Conservation (phyloP, 2,329 filamentous ascomycete species). For the Hypoxylon sp. region DNA sequence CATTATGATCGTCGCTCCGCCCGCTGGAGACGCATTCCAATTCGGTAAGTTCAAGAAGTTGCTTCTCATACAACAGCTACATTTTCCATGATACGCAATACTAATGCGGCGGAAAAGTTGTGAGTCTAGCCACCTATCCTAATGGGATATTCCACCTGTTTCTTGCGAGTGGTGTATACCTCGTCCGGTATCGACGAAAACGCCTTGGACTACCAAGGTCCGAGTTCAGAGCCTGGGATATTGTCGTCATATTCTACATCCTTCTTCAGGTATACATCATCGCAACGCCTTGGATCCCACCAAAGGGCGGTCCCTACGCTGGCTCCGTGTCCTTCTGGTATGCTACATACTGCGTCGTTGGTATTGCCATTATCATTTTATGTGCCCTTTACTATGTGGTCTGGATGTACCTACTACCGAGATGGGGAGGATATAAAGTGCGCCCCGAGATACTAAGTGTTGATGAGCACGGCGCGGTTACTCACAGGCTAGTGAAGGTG, state of each 20-base stretch:
- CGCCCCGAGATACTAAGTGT: slow-evolving; percentile 68
- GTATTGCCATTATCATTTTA: slow-evolving; percentile 69
- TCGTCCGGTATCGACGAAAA: slow-evolving; percentile 69
- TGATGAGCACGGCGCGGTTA: slow-evolving; percentile 62
- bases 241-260: slow-evolving; percentile 71
- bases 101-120: slow-evolving; percentile 59
- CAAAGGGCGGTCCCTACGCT: slow-evolving; percentile 68
- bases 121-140: slow-evolving; percentile 72
- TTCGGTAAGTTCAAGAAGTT: slow-evolving; percentile 60
- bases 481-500: slow-evolving; percentile 67
- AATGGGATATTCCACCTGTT: slow-evolving; percentile 69
- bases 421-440: slow-evolving; percentile 66
- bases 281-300: slow-evolving; percentile 81
- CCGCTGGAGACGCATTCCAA: slow-evolving; percentile 75
- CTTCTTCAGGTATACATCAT: slow-evolving; percentile 73
- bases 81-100: neutral
- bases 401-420: slow-evolving; percentile 72
- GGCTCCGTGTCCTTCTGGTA: slow-evolving; percentile 83
- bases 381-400: slow-evolving; percentile 71
- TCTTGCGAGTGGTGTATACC: slow-evolving; percentile 69
- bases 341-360: slow-evolving; percentile 75
- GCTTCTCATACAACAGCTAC: neutral
- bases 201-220: slow-evolving; percentile 63
- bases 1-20: slow-evolving; percentile 72
- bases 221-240: slow-evolving; percentile 72